A percentile compares a stretch with the other conserved stretches of the same genome.
These are phyloP conservation scores for Protomyces inundatus DNA, from an alignment of 1,139 yeast species.

Conservation along the genomic window DNA sequence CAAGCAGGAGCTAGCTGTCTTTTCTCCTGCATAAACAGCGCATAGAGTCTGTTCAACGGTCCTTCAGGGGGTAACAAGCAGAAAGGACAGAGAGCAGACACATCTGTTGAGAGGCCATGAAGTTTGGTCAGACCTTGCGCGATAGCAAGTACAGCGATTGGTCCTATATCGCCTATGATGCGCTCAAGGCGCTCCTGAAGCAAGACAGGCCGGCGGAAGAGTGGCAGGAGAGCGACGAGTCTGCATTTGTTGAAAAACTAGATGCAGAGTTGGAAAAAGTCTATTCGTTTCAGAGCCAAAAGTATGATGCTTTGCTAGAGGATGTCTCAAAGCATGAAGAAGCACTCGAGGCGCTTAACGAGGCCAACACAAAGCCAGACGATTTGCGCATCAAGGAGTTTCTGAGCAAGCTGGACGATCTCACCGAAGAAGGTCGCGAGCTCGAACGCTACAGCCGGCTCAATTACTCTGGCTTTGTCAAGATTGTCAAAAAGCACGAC, in stretches of 20 bases:
- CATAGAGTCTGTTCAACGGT: neutral
- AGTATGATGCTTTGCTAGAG: slow-evolving; percentile 64
- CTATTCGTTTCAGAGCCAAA: slow-evolving; percentile 72
- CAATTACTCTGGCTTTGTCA: slow-evolving; percentile 89
- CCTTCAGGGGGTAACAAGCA: neutral
- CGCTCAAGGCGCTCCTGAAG: slow-evolving; percentile 71
- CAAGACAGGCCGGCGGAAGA: slow-evolving; percentile 48
- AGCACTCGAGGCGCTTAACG: slow-evolving; percentile 46
- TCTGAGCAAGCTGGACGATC: slow-evolving; percentile 55
- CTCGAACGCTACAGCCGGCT: slow-evolving; percentile 84
- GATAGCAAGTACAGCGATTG: slow-evolving; percentile 83
- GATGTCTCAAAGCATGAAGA: slow-evolving; percentile 61
- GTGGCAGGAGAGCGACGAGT: slow-evolving; percentile 82
- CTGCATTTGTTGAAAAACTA: slow-evolving; percentile 68
- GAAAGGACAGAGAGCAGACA: neutral
- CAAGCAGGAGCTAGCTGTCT: neutral
- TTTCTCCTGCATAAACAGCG: neutral
- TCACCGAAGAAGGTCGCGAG: slow-evolving; percentile 71
- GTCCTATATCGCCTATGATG: slow-evolving; percentile 80
- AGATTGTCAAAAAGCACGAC: slow-evolving; percentile 94
- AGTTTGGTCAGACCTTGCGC: slow-evolving; percentile 77
- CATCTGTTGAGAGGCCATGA: slow-evolving; percentile 45
- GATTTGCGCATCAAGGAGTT: slow-evolving; percentile 18
- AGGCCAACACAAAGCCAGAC: slow-evolving; percentile 46
- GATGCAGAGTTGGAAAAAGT: slow-evolving; percentile 88